These are phyloP conservation scores for Crotalaria pallida DNA, from an alignment of 306 rosid genomes.

Conservation along the genomic window DNA sequence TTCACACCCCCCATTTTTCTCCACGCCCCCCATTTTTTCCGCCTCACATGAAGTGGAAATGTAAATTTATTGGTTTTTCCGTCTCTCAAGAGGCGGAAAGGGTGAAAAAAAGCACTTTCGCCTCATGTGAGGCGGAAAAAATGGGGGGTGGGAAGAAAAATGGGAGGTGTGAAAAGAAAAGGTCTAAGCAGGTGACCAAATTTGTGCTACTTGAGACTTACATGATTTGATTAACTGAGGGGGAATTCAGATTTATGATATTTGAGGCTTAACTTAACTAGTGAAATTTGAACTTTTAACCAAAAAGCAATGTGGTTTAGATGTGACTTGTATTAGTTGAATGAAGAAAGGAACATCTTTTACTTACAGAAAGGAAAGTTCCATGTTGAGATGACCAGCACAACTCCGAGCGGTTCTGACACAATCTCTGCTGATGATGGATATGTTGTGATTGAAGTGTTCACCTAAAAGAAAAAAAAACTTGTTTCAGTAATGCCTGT, in stretches of 20 bases:
- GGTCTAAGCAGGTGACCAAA: not conserved
- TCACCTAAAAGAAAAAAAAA: constrained; percentile 42
- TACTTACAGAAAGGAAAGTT: constrained; percentile 77
- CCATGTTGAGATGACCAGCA: constrained; percentile 88
- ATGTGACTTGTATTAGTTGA: not conserved
- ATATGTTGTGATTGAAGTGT: constrained; percentile 60
- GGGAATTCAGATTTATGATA: not conserved
- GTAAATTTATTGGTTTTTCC: no score
- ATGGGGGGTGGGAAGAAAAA: no score
- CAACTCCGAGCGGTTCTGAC: constrained; percentile 87
- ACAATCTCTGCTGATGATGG: constrained; percentile 88
- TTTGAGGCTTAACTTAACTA: not conserved
- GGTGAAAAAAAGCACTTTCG: no score
- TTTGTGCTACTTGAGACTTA: not conserved
- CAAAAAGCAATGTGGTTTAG: not conserved
- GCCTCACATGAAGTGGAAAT: no score
- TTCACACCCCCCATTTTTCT: no score
- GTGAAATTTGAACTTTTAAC: not conserved
- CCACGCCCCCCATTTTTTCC: no score
- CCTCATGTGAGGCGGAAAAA: no score
- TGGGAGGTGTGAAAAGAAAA: no score
- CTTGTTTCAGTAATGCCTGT: not conserved
- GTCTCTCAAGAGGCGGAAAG: no score
- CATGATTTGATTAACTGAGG: not conserved
- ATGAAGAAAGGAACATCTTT: constrained; percentile 5